Evolutionary conservation across 1,139 yeast species (phyloP).

Genomic region (Eremothecium cymbalariae): DNA sequence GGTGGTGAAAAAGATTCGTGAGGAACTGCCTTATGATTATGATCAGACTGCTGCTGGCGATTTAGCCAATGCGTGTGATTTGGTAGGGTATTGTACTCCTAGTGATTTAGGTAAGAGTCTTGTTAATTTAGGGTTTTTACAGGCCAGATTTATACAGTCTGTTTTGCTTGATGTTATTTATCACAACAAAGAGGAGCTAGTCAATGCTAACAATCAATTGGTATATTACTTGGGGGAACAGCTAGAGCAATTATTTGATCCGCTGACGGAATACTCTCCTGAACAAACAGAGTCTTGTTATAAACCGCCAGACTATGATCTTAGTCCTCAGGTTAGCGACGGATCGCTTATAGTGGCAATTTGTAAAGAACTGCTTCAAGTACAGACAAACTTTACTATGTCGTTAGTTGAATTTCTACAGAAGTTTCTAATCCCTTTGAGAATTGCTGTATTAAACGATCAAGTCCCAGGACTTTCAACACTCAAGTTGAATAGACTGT

Average conservation of each 20-base stretch:
- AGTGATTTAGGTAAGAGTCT: constrained; percentile 47
- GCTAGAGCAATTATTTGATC: constrained; percentile 81
- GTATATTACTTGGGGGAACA: constrained; percentile 77
- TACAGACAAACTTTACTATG: constrained; percentile 69
- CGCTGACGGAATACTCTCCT: constrained; percentile 83
- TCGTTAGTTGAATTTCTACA: constrained; percentile 67
- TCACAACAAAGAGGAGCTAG: constrained; percentile 41
- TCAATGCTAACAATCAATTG: constrained; percentile 64
- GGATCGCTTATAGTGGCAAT: constrained; percentile 39
- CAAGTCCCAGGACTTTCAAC: constrained; percentile 45
- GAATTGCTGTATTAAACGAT: constrained; percentile 58
- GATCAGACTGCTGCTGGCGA: constrained; percentile 46
- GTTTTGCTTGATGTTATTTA: constrained; percentile 68
- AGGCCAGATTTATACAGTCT: constrained; percentile 47
- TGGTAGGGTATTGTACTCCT: constrained; percentile 39
- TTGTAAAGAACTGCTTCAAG: constrained; percentile 54
- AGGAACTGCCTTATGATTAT: constrained; percentile 23
- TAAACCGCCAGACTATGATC: constrained; percentile 30
- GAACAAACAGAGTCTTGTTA: constrained; percentile 70
- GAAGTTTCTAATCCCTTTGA: constrained; percentile 67
- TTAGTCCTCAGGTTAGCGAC: constrained; percentile 19
- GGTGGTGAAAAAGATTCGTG: constrained; percentile 19
- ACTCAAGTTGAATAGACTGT: constrained; percentile 60
- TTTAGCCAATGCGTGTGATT: constrained; percentile 71
- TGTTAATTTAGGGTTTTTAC: constrained; percentile 49